Evolutionary conservation across 805 yeast genomes (phyloP).

Genomic region (Yamadazyma sp.): DNA sequence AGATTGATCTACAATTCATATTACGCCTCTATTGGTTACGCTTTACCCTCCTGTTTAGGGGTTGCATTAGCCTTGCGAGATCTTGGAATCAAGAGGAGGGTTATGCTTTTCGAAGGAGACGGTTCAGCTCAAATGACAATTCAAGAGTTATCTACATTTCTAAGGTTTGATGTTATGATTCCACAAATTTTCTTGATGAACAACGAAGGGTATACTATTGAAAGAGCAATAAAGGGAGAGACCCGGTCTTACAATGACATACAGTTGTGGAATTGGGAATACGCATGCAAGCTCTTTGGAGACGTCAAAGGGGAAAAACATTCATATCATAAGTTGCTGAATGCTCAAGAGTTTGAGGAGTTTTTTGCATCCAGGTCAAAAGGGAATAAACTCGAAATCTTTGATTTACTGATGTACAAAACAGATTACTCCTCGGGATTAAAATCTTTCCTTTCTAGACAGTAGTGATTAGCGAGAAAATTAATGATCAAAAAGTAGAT

Average conservation of each 20-base stretch:
- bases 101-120: constrained; percentile 81
- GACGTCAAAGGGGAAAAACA: constrained; percentile 30
- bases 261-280: constrained; percentile 78
- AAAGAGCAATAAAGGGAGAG: constrained; percentile 81
- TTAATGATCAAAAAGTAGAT: too few species aligned
- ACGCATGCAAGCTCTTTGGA: constrained; percentile 65
- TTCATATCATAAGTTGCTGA: constrained; percentile 20
- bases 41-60: constrained; percentile 84
- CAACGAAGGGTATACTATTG: constrained; percentile 88
- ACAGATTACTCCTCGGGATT: constrained; percentile 28
- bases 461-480: too few species aligned
- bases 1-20: constrained; percentile 64
- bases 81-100: constrained; percentile 47
- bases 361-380: constrained; percentile 8
- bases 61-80: constrained; percentile 73
- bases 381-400: constrained; percentile 22
- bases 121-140: constrained; percentile 95
- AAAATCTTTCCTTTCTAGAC: constrained; percentile 12
- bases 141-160: constrained; percentile 72
- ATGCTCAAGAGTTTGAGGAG: constrained; percentile 21
- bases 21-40: constrained; percentile 85
- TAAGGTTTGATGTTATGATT: constrained; percentile 48
- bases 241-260: constrained; percentile 78
- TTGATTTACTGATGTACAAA: constrained; percentile 28
- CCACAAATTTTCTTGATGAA: constrained; percentile 76